Evolutionary conservation across 2,329 filamentous ascomycete species (phyloP).

Genomic region (Fusarium dlaminii): DNA sequence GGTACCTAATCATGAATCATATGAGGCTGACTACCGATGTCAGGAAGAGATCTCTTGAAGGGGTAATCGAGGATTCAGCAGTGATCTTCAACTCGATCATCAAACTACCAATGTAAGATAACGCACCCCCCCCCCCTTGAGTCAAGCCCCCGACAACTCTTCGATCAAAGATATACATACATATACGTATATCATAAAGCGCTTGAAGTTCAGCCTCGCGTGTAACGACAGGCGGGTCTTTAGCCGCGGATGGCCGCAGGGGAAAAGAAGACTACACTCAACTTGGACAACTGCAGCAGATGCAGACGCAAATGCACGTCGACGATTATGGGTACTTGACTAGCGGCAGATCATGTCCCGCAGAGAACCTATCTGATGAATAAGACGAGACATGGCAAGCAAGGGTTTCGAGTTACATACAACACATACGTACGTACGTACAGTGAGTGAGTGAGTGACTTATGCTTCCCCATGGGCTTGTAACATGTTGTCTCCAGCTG

Average conservation of each 20-base stretch:
- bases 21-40: background rate
- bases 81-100: constrained; percentile 9
- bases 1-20: background rate
- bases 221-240: constrained; percentile 33
- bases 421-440: background rate
- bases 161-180: background rate
- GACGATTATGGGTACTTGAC: constrained; percentile 10
- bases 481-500: background rate
- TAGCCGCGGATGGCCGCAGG: constrained; percentile 26
- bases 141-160: background rate
- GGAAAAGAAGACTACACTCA: constrained; percentile 19
- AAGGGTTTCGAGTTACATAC: constrained; percentile 4
- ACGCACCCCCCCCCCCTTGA: constrained; percentile 25
- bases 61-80: background rate
- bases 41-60: background rate
- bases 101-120: constrained; percentile 35
- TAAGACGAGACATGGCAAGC: constrained; percentile 8
- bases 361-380: constrained; percentile 5
- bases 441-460: background rate
- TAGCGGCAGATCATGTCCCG: constrained; percentile 20
- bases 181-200: constrained; percentile 2
- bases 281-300: constrained; percentile 20
- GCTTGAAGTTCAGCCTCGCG: constrained; percentile 19
- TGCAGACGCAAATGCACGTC: background rate
- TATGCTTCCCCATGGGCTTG: background rate